Percentiles rank a stretch among this genome's conserved stretches.
Evolutionary conservation across 805 yeast genomes (phyloP).

Genomic region (Schwanniomyces yamadae): DNA sequence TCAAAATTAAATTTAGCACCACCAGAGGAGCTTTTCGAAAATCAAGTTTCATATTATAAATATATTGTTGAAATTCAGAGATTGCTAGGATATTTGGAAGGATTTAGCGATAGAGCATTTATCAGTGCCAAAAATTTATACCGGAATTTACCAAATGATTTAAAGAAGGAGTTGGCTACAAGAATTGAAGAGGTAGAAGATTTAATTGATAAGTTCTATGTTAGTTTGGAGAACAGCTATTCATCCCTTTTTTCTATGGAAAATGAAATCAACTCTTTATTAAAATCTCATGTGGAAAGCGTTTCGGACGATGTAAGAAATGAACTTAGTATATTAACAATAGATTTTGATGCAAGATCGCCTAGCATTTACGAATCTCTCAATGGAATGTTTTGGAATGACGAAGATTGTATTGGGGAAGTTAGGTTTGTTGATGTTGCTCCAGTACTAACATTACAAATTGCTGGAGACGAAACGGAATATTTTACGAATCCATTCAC

Average conservation of each 20-base stretch:
- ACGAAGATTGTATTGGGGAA: constrained; percentile 26
- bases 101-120: constrained; percentile 20
- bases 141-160: constrained; percentile 16
- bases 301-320: constrained; percentile 22
- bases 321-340: constrained; percentile 27
- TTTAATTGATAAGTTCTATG: constrained; percentile 10
- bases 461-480: constrained; percentile 26
- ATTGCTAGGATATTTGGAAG: constrained; percentile 19
- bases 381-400: constrained; percentile 38
- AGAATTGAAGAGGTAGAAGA: constrained; percentile 21
- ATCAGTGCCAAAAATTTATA: constrained; percentile 19
- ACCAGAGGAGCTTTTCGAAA: constrained; percentile 6
- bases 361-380: constrained; percentile 30
- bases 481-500: constrained; percentile 18
- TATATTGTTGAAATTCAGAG: constrained; percentile 24
- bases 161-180: constrained; percentile 11
- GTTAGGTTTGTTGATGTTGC: constrained; percentile 28
- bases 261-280: constrained; percentile 14
- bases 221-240: constrained; percentile 3
- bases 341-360: constrained; percentile 30
- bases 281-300: constrained; percentile 29
- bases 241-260: constrained; percentile 7
- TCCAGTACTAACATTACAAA: constrained; percentile 30
- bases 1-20: constrained; percentile 6
- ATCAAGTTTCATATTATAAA: constrained; percentile 6